A percentile compares a stretch with the other conserved stretches of the same genome.
Evolutionary conservation across 495 filamentous ascomycete genomes (phyloP).

Genomic region (Bathelium albidoporum): DNA sequence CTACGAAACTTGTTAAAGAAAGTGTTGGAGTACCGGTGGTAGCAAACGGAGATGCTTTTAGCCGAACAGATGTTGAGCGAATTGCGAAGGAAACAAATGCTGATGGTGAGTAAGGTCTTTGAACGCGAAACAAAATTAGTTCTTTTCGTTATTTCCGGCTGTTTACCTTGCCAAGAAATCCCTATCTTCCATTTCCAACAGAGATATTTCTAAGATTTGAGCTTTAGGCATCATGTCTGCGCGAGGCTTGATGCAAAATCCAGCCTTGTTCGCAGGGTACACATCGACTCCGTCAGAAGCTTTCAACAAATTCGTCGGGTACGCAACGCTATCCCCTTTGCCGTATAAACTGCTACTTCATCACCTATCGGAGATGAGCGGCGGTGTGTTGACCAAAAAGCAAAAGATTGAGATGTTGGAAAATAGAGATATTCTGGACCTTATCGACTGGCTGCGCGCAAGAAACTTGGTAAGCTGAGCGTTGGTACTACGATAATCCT

Average conservation of each 20-base stretch:
- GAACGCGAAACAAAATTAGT: neutral
- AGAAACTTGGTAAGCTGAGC: neutral
- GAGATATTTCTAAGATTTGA: conserved; percentile 28
- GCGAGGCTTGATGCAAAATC: conserved; percentile 51
- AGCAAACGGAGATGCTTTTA: conserved; percentile 54
- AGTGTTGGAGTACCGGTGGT: conserved; percentile 44
- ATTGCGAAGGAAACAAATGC: conserved; percentile 26
- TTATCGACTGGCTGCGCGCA: conserved; percentile 39
- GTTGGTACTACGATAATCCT: neutral
- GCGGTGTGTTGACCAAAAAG: conserved; percentile 39
- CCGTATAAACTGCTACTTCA: conserved; percentile 51
- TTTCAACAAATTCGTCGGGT: conserved; percentile 46
- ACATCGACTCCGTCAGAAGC: conserved; percentile 48
- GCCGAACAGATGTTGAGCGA: conserved; percentile 29
- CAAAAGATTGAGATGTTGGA: conserved; percentile 43
- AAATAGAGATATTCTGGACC: conserved; percentile 43
- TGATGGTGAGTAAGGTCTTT: conserved; percentile 16
- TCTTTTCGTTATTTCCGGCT: conserved; percentile 2
- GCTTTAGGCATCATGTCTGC: conserved; percentile 52
- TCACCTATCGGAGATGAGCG: conserved; percentile 54
- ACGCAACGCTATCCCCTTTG: conserved; percentile 40
- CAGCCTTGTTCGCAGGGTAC: conserved; percentile 48
- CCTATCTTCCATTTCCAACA: neutral
- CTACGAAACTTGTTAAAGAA: conserved; percentile 37
- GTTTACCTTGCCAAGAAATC: neutral